phyloP scores from a whole-genome alignment of 1,284 basidiomycete genomes.

The Paramarasmius palmivorus region DNA sequence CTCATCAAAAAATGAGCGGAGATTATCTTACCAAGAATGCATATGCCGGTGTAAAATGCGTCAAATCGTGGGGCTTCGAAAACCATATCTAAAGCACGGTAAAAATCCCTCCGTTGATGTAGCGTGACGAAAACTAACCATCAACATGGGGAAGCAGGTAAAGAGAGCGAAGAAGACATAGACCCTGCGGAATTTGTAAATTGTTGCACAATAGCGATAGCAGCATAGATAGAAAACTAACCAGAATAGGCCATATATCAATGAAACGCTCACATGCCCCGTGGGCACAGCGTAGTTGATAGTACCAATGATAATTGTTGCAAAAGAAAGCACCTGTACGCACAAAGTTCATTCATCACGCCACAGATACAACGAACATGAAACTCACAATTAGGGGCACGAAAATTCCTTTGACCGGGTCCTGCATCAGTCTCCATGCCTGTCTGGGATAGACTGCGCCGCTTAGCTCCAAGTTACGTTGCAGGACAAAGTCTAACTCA shows the following conservation, averaged over 20 bases:
- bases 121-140: too few species aligned
- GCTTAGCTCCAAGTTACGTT: too few species aligned
- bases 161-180: slow-evolving; percentile 40
- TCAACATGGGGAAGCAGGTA: slow-evolving; percentile 48
- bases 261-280: slow-evolving; percentile 31
- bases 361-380: not conserved
- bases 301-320: slow-evolving; percentile 51
- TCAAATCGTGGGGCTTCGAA: slow-evolving; percentile 46
- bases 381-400: slow-evolving; percentile 41
- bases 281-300: slow-evolving; percentile 45
- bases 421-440: slow-evolving; percentile 40
- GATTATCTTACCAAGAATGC: slow-evolving; percentile 40
- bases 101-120: too few species aligned
- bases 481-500: too few species aligned
- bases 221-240: slow-evolving; percentile 27
- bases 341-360: not conserved
- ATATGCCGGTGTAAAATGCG: slow-evolving; percentile 46
- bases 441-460: slow-evolving; percentile 45
- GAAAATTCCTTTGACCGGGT: slow-evolving; percentile 47
- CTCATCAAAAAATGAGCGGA: not conserved
- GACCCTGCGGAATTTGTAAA: too few species aligned
- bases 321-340: slow-evolving; percentile 44
- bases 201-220: too few species aligned
- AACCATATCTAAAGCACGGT: too few species aligned
- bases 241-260: slow-evolving; percentile 46